Evolutionary conservation across 1,284 basidiomycete species (phyloP), one percentile per base, ranked within the genome.

Genomic region (Tylopilus sp.): DNA sequence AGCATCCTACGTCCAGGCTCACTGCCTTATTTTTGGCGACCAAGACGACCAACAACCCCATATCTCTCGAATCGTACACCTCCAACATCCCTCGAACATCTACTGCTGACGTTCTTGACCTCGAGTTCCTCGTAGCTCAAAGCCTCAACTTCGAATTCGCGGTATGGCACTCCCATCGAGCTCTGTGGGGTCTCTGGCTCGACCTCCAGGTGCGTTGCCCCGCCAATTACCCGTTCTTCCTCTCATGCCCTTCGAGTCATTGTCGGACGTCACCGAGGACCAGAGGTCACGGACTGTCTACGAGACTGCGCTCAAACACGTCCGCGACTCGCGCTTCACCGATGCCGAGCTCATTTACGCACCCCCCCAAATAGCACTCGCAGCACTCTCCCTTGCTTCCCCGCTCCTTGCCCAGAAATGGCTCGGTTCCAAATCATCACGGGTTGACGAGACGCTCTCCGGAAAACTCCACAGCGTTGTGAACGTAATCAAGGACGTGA

Each of bases 111-210:
- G 89, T 99, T 7, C 80, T 97, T 38, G 89, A 93, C 47, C 79
- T 97, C 36, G 96, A 99, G 68, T 99, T 98, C 63, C 81, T 97
- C 12, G 88, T 99, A 11, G 90, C 93, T 0, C 97, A 98, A 69
- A 92, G 88, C 56, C 75, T 99, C 26, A 77, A 81, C 34, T 99
- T 99, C 57, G 93, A 99, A 65, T 97, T 97, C 62, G 84, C 89
- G 13, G 83, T 94, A 0, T 92, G 92, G 80, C 92, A 96, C 60
- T 81, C 92, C 2, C 92, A 97, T 60, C 77, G 91, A 48, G 89
- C 92, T 0, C 65, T 97, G 18, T 91, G 92, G 79, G 96, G 96
- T 2, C 80, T 97, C 43, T 86, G 84, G 72, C 75, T 99, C 16
- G 96, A 99, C 66, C 65, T 94, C 18, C 94, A 99, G 76, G 89